Conservation (phyloP, 2,329 filamentous ascomycete species). For the Fusarium hostae region DNA sequence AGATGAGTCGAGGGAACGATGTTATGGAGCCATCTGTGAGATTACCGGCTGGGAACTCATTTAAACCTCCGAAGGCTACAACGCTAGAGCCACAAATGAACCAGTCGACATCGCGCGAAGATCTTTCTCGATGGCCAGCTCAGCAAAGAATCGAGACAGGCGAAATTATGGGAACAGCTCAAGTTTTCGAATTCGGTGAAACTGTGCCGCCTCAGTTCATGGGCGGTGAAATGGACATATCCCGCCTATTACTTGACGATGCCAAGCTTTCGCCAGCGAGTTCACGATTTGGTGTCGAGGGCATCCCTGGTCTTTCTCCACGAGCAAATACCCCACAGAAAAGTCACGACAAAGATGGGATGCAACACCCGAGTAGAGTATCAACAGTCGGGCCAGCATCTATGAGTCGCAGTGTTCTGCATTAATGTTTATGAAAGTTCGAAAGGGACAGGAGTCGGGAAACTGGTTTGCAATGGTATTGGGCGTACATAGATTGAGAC, state of each 20-base stretch:
- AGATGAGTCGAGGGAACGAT: constrained; percentile 53
- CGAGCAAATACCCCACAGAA: constrained; percentile 30
- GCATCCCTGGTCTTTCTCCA: constrained; percentile 40
- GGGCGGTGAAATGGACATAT: constrained; percentile 71
- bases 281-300: constrained; percentile 44
- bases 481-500: constrained; percentile 39
- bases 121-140: constrained; percentile 57
- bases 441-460: constrained; percentile 39
- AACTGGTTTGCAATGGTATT: constrained; percentile 30
- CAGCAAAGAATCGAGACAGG: constrained; percentile 49
- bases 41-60: constrained; percentile 60
- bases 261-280: constrained; percentile 46
- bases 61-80: constrained; percentile 53
- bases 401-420: constrained; percentile 17
- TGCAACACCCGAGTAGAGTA: constrained; percentile 23
- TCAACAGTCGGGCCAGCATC: not conserved
- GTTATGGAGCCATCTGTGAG: constrained; percentile 64
- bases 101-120: constrained; percentile 58
- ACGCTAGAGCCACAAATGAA: constrained; percentile 55
- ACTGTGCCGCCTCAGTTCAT: constrained; percentile 53
- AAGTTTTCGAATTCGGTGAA: constrained; percentile 59
- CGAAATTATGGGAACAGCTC: constrained; percentile 41
- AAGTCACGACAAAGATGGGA: constrained; percentile 27
- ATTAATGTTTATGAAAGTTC: constrained; percentile 30
- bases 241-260: constrained; percentile 68